phyloP scores from a whole-genome alignment of 176 grass and related monocot genomes.

The Triticum aestivum region DNA sequence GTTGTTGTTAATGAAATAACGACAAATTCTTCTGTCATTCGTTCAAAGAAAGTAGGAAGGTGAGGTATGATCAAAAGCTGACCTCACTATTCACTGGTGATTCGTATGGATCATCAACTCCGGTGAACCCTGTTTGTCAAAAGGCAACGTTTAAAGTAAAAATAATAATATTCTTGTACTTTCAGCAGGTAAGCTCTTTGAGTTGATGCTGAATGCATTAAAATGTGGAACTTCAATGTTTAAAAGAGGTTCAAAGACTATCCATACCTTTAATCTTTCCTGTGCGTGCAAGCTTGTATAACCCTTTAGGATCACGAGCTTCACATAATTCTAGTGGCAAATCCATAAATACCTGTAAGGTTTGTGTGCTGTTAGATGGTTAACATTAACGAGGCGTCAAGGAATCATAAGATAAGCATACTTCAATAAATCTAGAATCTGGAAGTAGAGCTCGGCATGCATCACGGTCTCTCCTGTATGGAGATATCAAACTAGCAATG shows the following conservation, averaged over 20 bases:
- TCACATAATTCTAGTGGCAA: conserved; percentile 89
- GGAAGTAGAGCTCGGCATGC: conserved; percentile 76
- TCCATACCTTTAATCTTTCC: conserved; percentile 93
- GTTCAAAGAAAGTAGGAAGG: neutral
- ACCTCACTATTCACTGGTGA: conserved; percentile 82
- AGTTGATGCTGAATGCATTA: neutral
- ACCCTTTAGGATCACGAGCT: conserved; percentile 92
- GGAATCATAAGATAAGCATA: conserved; percentile 36
- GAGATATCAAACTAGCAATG: conserved; percentile 75
- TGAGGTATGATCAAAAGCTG: conserved; percentile 10
- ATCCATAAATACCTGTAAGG: conserved; percentile 85
- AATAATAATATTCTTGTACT: neutral
- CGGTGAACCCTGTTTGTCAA: conserved; percentile 74
- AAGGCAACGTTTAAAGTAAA: conserved; percentile 19
- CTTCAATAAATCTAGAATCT: conserved; percentile 87
- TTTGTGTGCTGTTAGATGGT: conserved; percentile 8
- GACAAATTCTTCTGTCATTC: neutral
- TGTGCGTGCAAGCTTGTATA: conserved; percentile 93
- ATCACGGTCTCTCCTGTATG: conserved; percentile 88
- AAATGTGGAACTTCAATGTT: neutral
- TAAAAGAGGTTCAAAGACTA: neutral
- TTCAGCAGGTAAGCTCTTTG: conserved; percentile 10
- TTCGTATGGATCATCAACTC: conserved; percentile 97
- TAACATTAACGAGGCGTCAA: neutral
- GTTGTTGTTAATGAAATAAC: neutral